Evolutionary conservation across 1,284 basidiomycete genomes (phyloP), one percentile per base, ranked within the genome.

Genomic region (Wallemia ichthyophaga): DNA sequence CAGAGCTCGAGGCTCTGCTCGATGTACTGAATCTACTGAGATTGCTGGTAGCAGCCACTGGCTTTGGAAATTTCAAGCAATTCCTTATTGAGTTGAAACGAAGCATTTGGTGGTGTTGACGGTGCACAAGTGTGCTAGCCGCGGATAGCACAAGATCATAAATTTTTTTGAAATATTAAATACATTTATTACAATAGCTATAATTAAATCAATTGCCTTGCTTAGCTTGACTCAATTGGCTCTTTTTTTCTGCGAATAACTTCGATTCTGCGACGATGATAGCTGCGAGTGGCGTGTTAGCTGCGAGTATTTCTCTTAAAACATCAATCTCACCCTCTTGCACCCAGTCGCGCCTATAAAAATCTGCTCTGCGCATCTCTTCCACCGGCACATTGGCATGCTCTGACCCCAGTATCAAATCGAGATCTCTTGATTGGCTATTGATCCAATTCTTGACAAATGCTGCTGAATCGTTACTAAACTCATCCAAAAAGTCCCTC

Each of bases 381-480:
- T 56, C 55, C 5, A 27, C 2, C n/a, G 55, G 24, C 55, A 27
- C 27, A 27, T 27, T 27, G 15, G 55, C 55, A 24, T 26, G 25
- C 31, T 60, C 61, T 2, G 48, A 27, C 57, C 67, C 66, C 0
- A 96, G 74, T 61, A 94, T 77, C 61, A 77, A 80, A 69, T 92
- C 87, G 48, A 98, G 70, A 69, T 94, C 88, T 21, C 85, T 76
- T 27, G 87, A 83, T 69, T 96, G 92, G 1, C 83, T 87, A 60
- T 83, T 82, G 31, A 95, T 71, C 85, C 85, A 96, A 1, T 78
- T 83, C 64, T 87, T 80, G 60, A 94, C 82, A 67, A 95, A 94
- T 28, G 74, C 74, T 1, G 79, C 75, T 0, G 88, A 87, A 60
- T 88, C 78, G 1, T 77, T 72, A 21, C 87, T 80, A 67, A 95